These are phyloP conservation scores for Pyrus bretschneideri DNA, from an alignment of 306 rosid species.

Conservation along the genomic window DNA sequence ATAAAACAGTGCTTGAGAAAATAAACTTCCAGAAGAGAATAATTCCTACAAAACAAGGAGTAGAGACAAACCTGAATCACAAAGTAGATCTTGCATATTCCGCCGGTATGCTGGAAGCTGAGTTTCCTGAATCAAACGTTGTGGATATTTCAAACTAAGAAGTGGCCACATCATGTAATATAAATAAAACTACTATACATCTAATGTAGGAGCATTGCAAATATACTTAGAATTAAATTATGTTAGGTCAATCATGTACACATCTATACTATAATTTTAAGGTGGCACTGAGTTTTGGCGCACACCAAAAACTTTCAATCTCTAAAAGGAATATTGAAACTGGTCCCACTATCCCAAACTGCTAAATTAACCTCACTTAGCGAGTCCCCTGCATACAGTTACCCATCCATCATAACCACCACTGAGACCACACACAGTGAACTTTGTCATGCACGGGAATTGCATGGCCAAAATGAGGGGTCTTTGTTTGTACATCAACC, in stretches of 20 bases:
- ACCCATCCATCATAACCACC: background rate
- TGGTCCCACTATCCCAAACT: background rate
- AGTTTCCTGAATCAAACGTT: constrained; percentile 68
- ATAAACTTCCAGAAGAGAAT: background rate
- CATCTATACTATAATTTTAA: background rate
- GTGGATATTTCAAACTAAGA: constrained; percentile 16
- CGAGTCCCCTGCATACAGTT: background rate
- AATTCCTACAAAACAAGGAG: background rate
- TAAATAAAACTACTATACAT: background rate
- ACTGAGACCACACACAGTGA: background rate
- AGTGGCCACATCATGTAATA: background rate
- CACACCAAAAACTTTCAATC: background rate
- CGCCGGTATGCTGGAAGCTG: constrained; percentile 79
- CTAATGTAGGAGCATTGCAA: background rate
- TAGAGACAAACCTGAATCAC: constrained; percentile 77
- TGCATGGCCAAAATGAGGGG: background rate
- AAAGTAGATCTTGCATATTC: constrained; percentile 89
- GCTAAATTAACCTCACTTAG: background rate
- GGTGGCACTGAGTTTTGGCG: background rate
- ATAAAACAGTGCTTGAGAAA: constrained; percentile 31
- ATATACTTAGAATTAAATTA: background rate
- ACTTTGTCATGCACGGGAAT: background rate
- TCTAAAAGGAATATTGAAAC: background rate
- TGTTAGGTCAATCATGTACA: background rate
- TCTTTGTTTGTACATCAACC: background rate